A percentile compares a stretch with the other conserved stretches of the same genome.
Conservation (phyloP, 352 stramenopile species). For the Plasmopara muralis region DNA sequence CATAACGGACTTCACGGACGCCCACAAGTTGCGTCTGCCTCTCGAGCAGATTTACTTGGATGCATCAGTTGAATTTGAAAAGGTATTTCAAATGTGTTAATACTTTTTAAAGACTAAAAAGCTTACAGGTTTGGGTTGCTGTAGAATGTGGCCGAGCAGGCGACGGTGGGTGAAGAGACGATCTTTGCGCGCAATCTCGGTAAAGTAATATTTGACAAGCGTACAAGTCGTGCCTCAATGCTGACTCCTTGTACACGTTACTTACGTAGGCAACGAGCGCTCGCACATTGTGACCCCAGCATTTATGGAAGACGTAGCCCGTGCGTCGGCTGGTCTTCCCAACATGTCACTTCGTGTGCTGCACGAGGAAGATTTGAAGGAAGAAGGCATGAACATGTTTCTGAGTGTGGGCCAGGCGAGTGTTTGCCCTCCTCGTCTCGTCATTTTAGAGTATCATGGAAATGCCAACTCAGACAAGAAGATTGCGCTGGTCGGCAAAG, state of each 20-base stretch:
- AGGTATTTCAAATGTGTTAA: slow-evolving; percentile 21
- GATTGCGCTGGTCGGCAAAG: slow-evolving; percentile 90
- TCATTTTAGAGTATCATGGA: slow-evolving; percentile 77
- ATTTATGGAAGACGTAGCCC: slow-evolving; percentile 78
- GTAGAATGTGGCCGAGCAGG: slow-evolving; percentile 58
- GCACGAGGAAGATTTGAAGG: slow-evolving; percentile 65
- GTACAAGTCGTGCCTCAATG: neutral
- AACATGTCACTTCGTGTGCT: slow-evolving; percentile 78
- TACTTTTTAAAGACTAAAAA: too few species aligned
- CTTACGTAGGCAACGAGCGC: slow-evolving; percentile 58
- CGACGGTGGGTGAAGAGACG: slow-evolving; percentile 66
- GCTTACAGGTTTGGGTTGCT: slow-evolving; percentile 7
- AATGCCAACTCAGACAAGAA: slow-evolving; percentile 57
- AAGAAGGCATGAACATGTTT: slow-evolving; percentile 84
- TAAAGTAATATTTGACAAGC: slow-evolving; percentile 2
- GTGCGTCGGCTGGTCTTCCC: slow-evolving; percentile 54
- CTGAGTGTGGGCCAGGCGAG: slow-evolving; percentile 71
- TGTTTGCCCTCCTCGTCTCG: slow-evolving; percentile 64
- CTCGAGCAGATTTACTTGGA: slow-evolving; percentile 62
- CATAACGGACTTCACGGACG: slow-evolving; percentile 47
- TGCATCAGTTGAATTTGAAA: slow-evolving; percentile 43
- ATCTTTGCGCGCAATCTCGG: slow-evolving; percentile 81
- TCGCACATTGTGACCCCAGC: slow-evolving; percentile 68
- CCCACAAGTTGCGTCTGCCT: slow-evolving; percentile 54
- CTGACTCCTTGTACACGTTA: slow-evolving; percentile 1